Percentiles rank a stretch among this genome's conserved stretches.
Conservation (phyloP, 2,329 filamentous ascomycete genomes). For the Alternaria alternata region DNA sequence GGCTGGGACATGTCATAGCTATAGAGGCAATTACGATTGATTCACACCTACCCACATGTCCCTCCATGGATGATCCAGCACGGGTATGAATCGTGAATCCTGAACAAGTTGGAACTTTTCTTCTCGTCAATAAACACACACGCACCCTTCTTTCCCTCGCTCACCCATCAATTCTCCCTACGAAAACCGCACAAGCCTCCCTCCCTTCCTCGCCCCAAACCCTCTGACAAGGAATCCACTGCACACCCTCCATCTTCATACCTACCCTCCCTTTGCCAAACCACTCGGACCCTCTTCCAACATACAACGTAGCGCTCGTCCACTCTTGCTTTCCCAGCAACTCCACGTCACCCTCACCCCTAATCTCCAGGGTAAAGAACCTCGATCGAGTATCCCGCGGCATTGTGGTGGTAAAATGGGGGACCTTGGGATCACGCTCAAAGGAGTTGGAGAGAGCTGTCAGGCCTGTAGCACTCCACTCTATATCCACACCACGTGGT, state of each 20-base stretch:
- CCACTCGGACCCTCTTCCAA: slow-evolving; percentile 16
- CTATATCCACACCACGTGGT: slow-evolving; percentile 76
- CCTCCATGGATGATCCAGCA: background rate
- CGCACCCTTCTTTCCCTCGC: background rate
- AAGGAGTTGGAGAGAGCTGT: slow-evolving; percentile 2
- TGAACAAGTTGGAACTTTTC: background rate
- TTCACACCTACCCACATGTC: background rate
- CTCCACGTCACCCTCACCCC: background rate
- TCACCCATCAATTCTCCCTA: slow-evolving; percentile 33
- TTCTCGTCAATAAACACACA: background rate
- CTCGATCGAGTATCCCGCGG: background rate
- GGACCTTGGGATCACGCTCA: background rate
- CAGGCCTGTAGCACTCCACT: slow-evolving; percentile 82
- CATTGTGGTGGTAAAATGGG: background rate
- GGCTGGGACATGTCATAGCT: slow-evolving; percentile 5
- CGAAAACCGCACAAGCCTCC: slow-evolving; percentile 35
- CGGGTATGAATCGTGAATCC: background rate
- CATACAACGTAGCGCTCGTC: slow-evolving; percentile 36
- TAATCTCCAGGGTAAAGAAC: slow-evolving; percentile 30
- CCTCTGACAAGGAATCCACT: slow-evolving; percentile 43
- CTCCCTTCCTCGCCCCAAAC: slow-evolving; percentile 41
- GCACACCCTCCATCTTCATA: slow-evolving; percentile 23
- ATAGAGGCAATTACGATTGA: slow-evolving; percentile 12
- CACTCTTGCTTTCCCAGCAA: slow-evolving; percentile 18
- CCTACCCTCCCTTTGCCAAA: slow-evolving; percentile 2